Percentiles rank a stretch among this genome's conserved stretches.
Conservation (phyloP, 768 basidiomycete genomes). For the Auricularia heimuer region DNA sequence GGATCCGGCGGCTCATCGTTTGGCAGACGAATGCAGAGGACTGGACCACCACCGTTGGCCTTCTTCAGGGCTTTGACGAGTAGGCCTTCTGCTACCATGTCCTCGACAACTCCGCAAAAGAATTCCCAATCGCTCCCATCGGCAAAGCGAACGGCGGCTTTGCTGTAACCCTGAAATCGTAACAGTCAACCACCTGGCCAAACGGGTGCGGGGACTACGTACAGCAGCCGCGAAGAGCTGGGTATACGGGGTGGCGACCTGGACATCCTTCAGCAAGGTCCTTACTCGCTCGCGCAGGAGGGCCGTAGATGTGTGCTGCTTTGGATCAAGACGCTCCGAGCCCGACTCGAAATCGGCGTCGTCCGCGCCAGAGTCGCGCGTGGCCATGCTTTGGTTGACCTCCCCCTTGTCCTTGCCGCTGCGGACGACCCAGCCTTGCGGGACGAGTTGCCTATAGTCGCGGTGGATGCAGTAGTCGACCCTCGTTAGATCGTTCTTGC, state of each 20-base stretch:
- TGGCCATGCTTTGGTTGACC: not conserved
- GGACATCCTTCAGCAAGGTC: not conserved
- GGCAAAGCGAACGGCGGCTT: no score
- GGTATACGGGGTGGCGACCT: not conserved
- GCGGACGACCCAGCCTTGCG: not conserved
- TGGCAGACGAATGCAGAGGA: not conserved
- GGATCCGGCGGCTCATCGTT: not conserved
- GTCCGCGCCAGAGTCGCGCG: not conserved
- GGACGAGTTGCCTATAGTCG: not conserved
- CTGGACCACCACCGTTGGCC: not conserved
- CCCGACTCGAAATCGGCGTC: not conserved
- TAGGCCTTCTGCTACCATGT: not conserved
- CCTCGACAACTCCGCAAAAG: not conserved
- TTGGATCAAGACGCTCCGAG: not conserved
- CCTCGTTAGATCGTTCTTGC: not conserved
- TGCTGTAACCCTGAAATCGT: not conserved
- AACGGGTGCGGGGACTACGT: not conserved
- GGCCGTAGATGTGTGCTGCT: not conserved
- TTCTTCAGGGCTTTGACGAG: not conserved
- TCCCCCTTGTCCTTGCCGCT: not conserved
- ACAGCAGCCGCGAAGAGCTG: not conserved
- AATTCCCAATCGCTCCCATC: not conserved
- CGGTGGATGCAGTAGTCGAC: not conserved
- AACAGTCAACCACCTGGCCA: not conserved
- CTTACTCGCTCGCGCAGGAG: not conserved